Evolutionary conservation across 371 early-diverging fungal species (phyloP).

Genomic region (Smittium mucronatum): DNA sequence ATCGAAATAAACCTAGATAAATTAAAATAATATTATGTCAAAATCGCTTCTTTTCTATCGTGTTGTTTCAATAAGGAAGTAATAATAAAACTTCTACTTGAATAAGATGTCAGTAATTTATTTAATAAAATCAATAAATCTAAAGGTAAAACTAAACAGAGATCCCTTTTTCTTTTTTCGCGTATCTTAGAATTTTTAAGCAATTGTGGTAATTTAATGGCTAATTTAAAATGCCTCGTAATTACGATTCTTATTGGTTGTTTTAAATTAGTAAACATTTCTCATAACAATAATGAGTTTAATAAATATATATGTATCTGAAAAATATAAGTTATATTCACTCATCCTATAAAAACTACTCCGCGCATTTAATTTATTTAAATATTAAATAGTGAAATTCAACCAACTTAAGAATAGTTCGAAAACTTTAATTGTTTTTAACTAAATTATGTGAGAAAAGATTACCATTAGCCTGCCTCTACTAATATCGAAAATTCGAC

Average conservation of each 20-base stretch:
- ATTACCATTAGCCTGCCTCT: no score
- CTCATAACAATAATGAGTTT: not conserved
- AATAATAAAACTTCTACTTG: not conserved
- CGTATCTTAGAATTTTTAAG: not conserved
- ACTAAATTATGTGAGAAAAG: no score
- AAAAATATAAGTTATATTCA: not conserved
- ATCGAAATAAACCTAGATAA: no score
- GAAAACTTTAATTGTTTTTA: no score
- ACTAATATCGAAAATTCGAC: no score
- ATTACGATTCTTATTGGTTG: not conserved
- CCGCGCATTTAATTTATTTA: no score
- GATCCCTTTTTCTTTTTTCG: not conserved
- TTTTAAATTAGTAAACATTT: not conserved
- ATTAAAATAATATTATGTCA: not conserved
- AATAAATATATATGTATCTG: not conserved
- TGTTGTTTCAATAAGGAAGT: not conserved
- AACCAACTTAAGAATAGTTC: no score
- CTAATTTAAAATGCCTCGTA: not conserved
- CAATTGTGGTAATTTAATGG: not conserved
- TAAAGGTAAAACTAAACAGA: not conserved
- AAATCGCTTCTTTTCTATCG: not conserved
- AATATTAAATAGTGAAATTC: no score
- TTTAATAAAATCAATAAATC: not conserved
- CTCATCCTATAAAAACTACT: no score
- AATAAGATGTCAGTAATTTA: not conserved